Conservation (phyloP, 2,329 filamentous ascomycete species). For the Colletotrichum aenigma region DNA sequence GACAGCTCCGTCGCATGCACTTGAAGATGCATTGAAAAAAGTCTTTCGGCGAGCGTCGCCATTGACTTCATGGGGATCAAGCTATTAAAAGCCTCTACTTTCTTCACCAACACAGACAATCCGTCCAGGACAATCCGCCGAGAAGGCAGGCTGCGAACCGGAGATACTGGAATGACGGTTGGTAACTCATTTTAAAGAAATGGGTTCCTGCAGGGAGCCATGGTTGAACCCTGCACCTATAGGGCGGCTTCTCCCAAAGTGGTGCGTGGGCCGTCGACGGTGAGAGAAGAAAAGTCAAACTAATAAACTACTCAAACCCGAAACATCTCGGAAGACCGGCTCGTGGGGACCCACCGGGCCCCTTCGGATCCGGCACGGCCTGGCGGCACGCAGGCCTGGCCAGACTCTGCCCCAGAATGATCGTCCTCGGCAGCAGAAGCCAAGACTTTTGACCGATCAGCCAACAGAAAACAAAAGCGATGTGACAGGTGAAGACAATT, state of each 20-base stretch:
- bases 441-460: constrained; percentile 6
- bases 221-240: background rate
- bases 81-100: accelerated
- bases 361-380: constrained; percentile 6
- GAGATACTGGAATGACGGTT: background rate
- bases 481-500: background rate
- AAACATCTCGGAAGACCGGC: constrained; percentile 6
- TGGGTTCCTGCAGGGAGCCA: background rate
- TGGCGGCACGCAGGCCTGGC: background rate
- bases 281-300: background rate
- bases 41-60: background rate
- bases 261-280: background rate
- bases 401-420: constrained; percentile 1
- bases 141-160: background rate
- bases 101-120: background rate
- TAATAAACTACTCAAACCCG: constrained; percentile 1
- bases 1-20: background rate
- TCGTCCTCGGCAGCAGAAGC: constrained; percentile 4
- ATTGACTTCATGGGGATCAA: accelerated
- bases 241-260: background rate
- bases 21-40: background rate
- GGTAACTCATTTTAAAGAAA: background rate
- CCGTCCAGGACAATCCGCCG: accelerated
- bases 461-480: background rate
- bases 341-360: background rate